Evolutionary conservation across 306 rosid genomes (phyloP), one percentile per base, ranked within the genome.

Genomic region (Oemleria cerasiformis): DNA sequence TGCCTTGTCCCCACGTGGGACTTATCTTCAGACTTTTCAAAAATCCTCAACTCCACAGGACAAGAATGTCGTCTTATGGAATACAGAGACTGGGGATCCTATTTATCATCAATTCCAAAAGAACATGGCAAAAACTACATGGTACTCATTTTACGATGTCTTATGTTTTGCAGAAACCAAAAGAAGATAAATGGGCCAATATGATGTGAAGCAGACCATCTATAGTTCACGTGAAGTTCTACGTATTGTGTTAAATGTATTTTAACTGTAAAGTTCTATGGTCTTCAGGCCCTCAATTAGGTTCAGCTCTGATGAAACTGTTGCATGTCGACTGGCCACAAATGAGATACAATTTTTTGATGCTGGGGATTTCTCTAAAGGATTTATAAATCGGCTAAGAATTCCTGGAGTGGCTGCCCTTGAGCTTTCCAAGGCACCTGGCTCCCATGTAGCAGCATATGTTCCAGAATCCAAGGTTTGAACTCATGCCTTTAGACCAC

Each of bases 391-490:
- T 76, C 84, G 96, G 73, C 75, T 88, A 36, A 91, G 85, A 80
- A 88, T 93, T 75, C 94, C 79, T 8, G 92, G 97, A 60, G 88
- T 93, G 74, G 77, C 92, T 77, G 92, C 91, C 36, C 43, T 84
- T 44, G 94, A 90, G 81, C 96, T 93, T 80, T 86, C 98, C n/a
- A 86, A 76, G 79, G 25, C 80, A 42, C 96, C 96, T 63, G 97
- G 89, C 43, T 81, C 97, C 75, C 90, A 88, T 81, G 85, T 91
- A 61, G 98, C 98, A 38, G 91, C 91, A 59, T 93, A 80, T 87
- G 89, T 93, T 77, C 97, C 97, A 17, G 97, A 90, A 79, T 80
- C 98, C 63, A 90, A 90, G 96, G 97, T 93, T 68, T 75, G 73
- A 48, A 30, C 61, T 63, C 60, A 17, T 34, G 20, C 61, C 41